These are phyloP conservation scores for Nigrospora sphaerica DNA, from an alignment of 2,329 filamentous ascomycete species.

Conservation along the genomic window DNA sequence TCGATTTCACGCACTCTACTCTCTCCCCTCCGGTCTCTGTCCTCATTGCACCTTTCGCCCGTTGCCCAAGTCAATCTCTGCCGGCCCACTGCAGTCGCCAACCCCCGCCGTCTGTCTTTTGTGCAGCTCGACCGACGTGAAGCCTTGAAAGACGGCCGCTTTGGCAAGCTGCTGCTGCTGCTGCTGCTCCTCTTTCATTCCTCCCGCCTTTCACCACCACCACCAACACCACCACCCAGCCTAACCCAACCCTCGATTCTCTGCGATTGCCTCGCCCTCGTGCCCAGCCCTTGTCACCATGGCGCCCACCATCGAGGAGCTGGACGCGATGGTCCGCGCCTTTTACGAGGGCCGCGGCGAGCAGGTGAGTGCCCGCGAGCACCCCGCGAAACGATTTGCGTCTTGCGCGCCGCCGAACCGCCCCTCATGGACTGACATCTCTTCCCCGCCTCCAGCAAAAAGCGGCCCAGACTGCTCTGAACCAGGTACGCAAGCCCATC, in stretches of 20 bases:
- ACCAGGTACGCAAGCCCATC: conserved; percentile 60
- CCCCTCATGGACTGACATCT: conserved; percentile 24
- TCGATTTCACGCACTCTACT: no score
- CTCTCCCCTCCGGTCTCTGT: no score
- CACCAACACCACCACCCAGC: conserved; percentile 6
- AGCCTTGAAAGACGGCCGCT: background rate
- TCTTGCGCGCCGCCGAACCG: background rate
- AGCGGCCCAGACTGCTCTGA: conserved; percentile 84
- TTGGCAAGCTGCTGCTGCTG: conserved; percentile 1
- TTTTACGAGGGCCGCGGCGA: conserved; percentile 98
- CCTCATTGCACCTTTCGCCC: no score
- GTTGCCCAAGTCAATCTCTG: no score
- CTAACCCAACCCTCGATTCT: no score
- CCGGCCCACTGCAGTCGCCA: no score
- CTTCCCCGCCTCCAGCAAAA: conserved; percentile 66
- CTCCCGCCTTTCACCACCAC: background rate
- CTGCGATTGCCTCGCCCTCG: conserved; percentile 5
- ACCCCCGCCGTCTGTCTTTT: no score
- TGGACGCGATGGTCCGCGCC: conserved; percentile 91
- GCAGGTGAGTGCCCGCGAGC: conserved; percentile 53
- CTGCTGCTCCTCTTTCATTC: background rate
- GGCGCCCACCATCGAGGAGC: conserved; percentile 77
- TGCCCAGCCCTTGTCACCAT: conserved; percentile 34
- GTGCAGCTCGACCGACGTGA: no score
- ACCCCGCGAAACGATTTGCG: background rate